Evolutionary conservation across 1,139 yeast species (phyloP).

Genomic region (Ogataea hybrid): DNA sequence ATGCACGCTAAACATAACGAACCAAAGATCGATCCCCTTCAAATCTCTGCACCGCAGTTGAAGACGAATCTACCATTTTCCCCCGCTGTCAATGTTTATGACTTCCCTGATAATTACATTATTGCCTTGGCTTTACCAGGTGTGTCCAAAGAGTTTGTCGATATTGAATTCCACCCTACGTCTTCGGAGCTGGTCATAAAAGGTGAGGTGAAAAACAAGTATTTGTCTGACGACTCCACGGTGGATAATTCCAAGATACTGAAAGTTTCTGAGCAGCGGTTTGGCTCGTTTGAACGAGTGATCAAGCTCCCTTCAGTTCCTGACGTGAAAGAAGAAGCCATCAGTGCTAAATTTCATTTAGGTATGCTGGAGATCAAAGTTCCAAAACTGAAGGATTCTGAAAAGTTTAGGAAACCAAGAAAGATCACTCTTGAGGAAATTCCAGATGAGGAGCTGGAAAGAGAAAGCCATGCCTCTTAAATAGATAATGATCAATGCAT

Average conservation of each 20-base stretch:
- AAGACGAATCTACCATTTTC: slow-evolving; percentile 44
- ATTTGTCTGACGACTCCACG: slow-evolving; percentile 31
- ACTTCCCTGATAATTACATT: slow-evolving; percentile 41
- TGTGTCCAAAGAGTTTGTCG: slow-evolving; percentile 47
- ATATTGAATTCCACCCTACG: slow-evolving; percentile 54
- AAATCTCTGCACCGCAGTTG: slow-evolving; percentile 45
- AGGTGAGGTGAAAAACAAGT: slow-evolving; percentile 43
- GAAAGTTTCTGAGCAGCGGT: slow-evolving; percentile 45
- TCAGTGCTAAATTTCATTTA: slow-evolving; percentile 49
- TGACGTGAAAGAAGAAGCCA: slow-evolving; percentile 47
- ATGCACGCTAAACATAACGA: slow-evolving; percentile 19
- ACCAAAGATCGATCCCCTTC: slow-evolving; percentile 34
- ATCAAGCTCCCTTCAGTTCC: slow-evolving; percentile 52
- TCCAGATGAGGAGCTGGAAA: slow-evolving; percentile 30
- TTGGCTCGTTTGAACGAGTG: slow-evolving; percentile 53
- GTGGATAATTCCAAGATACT: slow-evolving; percentile 27
- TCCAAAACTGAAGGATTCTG: slow-evolving; percentile 38
- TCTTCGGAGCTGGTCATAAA: slow-evolving; percentile 47
- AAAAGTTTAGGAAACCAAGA: slow-evolving; percentile 16
- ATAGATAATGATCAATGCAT: background rate
- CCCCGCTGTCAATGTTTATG: slow-evolving; percentile 56
- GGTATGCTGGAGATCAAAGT: slow-evolving; percentile 51
- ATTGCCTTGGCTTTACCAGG: slow-evolving; percentile 54
- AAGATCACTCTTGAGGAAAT: slow-evolving; percentile 28
- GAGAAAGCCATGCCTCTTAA: slow-evolving; percentile 14